Conservation (phyloP, 257 asterid genomes). For the Solanum pennellii region DNA sequence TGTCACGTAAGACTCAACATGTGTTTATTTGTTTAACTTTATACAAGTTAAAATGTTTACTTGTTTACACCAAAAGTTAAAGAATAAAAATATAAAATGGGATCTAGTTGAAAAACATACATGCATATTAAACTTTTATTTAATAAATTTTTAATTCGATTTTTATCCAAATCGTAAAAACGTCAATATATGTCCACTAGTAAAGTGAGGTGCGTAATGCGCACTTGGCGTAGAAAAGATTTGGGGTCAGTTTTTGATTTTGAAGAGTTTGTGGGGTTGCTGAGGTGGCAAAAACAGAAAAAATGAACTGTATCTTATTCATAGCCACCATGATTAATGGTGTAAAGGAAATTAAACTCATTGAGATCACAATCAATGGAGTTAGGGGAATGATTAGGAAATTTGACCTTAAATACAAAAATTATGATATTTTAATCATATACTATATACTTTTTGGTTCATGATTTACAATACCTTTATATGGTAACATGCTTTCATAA, state of each 20-base stretch:
- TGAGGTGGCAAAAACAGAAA: not conserved
- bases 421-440: slow-evolving; percentile 7
- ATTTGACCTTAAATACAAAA: slow-evolving; percentile 14
- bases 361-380: slow-evolving; percentile 25
- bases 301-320: slow-evolving; percentile 19
- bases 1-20: not conserved
- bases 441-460: not conserved
- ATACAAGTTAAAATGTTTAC: too few relatives aligned
- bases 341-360: slow-evolving; percentile 12
- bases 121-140: too few relatives aligned
- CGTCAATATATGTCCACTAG: not conserved
- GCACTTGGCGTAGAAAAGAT: not conserved
- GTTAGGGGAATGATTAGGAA: slow-evolving; percentile 26
- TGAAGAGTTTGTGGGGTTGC: not conserved
- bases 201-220: not conserved
- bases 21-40: too few relatives aligned
- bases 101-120: too few relatives aligned
- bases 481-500: not conserved
- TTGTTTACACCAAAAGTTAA: too few relatives aligned
- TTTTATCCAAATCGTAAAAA: too few relatives aligned
- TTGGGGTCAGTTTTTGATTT: not conserved
- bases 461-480: not conserved
- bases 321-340: slow-evolving; percentile 29
- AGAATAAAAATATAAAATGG: too few relatives aligned
- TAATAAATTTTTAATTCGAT: too few relatives aligned